Percentiles rank a stretch among this genome's conserved stretches.
These are phyloP conservation scores for Hygrocybe punicea DNA, from an alignment of 768 basidiomycete genomes.

Conservation along the genomic window DNA sequence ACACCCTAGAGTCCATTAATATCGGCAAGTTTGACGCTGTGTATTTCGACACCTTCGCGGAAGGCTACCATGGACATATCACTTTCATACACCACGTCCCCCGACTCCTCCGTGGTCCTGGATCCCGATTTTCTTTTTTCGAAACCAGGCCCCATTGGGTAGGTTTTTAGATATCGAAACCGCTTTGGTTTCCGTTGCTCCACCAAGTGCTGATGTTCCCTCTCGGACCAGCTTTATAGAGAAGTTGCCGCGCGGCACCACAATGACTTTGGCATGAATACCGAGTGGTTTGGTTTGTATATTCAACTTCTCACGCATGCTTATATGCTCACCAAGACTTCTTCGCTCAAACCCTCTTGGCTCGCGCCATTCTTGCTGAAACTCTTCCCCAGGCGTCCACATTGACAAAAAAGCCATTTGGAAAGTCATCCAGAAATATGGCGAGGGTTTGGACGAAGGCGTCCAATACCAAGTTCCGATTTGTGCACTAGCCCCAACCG, in stretches of 20 bases:
- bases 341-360: too few species aligned
- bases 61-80: neutral
- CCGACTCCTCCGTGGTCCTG: neutral
- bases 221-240: neutral
- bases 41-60: slow-evolving; percentile 1
- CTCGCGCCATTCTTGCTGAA: neutral
- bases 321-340: neutral
- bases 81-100: slow-evolving; percentile 1
- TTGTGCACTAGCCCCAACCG: neutral
- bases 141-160: neutral
- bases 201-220: neutral
- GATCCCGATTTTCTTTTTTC: slow-evolving; percentile 4
- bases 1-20: neutral
- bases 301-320: neutral
- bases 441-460: neutral
- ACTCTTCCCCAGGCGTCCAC: neutral
- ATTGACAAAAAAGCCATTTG: neutral
- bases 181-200: neutral
- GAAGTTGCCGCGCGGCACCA: neutral
- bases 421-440: neutral
- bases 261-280: neutral
- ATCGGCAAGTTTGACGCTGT: slow-evolving; percentile 3
- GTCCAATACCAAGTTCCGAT: neutral
- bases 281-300: neutral
- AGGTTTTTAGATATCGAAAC: neutral